Evolutionary conservation across 352 stramenopile species (phyloP).

Genomic region (Phytophthora meadii): DNA sequence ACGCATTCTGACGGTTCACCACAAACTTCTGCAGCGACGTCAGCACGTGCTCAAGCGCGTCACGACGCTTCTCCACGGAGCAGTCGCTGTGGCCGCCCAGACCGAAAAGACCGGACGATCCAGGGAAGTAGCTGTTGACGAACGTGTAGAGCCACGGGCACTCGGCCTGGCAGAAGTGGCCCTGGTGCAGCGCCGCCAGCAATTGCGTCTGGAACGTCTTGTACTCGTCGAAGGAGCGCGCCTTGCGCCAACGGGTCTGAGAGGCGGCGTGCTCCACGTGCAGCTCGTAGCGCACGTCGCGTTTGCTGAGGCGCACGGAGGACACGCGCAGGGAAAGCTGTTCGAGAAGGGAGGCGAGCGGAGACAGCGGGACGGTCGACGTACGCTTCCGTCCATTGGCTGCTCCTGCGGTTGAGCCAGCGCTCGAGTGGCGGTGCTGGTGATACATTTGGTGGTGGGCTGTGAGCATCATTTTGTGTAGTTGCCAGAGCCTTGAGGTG

Average conservation of each 20-base stretch:
- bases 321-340: constrained; percentile 23
- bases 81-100: not conserved
- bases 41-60: not conserved
- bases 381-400: not conserved
- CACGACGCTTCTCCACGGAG: not conserved
- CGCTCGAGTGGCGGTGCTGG: constrained; percentile 2
- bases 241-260: not conserved
- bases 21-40: constrained; percentile 2
- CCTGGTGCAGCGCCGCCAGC: not conserved
- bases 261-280: not conserved
- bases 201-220: not conserved
- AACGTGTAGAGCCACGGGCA: constrained; percentile 3
- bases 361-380: not conserved
- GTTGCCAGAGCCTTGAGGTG: not conserved
- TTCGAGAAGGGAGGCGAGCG: constrained; percentile 13
- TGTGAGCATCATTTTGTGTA: not conserved
- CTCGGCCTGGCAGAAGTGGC: constrained; percentile 1
- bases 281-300: constrained; percentile 23
- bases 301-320: constrained; percentile 19
- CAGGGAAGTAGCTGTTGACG: not conserved
- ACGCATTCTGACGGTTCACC: not conserved
- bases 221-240: constrained; percentile 1
- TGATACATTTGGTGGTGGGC: constrained; percentile 8
- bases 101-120: not conserved
- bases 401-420: not conserved